These are phyloP conservation scores for Hymenoscyphus scutula DNA, from an alignment of 2,329 filamentous ascomycete genomes.

Conservation along the genomic window DNA sequence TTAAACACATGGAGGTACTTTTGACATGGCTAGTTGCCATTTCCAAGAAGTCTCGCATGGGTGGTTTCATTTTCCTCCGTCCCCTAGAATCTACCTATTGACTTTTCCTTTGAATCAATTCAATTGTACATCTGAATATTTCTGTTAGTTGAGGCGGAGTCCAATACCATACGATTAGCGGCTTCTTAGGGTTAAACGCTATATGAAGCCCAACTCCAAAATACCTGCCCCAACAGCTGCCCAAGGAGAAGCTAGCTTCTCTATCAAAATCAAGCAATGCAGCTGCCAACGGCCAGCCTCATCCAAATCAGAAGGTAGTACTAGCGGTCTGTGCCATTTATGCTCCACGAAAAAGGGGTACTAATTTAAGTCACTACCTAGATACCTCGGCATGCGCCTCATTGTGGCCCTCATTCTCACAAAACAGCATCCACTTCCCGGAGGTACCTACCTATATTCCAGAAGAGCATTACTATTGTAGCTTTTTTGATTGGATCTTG, in stretches of 20 bases:
- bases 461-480: neutral
- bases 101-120: too few species aligned
- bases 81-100: too few species aligned
- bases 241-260: neutral
- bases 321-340: neutral
- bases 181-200: too few species aligned
- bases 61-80: too few species aligned
- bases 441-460: neutral
- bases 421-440: neutral
- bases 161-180: too few species aligned
- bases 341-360: neutral
- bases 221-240: neutral
- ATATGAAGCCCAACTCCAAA: neutral
- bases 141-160: too few species aligned
- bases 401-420: neutral
- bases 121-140: too few species aligned
- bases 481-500: neutral
- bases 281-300: neutral
- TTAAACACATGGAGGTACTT: too few species aligned
- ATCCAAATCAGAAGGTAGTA: neutral
- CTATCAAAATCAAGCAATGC: neutral
- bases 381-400: neutral
- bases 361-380: too few species aligned
- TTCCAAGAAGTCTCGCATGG: too few species aligned
- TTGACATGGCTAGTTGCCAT: too few species aligned